These are phyloP conservation scores for Paulownia fortunei DNA, from an alignment of 257 asterid species.

Conservation along the genomic window DNA sequence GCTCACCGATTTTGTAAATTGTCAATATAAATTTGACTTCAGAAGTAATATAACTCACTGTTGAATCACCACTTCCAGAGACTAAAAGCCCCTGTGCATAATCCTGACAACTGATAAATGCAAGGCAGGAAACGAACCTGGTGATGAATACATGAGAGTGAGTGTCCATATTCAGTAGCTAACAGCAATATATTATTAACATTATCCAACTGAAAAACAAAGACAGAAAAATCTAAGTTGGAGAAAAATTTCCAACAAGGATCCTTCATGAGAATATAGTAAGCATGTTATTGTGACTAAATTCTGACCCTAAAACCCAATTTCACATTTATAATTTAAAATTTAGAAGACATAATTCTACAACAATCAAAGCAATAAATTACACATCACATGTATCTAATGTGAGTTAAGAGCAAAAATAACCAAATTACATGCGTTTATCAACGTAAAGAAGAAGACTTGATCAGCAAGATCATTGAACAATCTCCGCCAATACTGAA, in stretches of 20 bases:
- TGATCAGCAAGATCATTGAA: not conserved
- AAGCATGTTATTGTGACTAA: not conserved
- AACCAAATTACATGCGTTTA: not conserved
- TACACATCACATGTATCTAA: not conserved
- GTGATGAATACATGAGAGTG: conserved; percentile 27
- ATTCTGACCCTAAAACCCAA: not conserved
- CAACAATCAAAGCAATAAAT: not conserved
- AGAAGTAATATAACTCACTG: conserved; percentile 63
- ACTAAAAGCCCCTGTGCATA: conserved; percentile 59
- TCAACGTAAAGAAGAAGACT: not conserved
- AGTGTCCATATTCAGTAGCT: conserved; percentile 9
- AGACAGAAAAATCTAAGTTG: not conserved
- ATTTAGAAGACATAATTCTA: not conserved
- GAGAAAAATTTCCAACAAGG: not conserved
- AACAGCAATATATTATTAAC: not conserved
- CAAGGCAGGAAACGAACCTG: conserved; percentile 89
- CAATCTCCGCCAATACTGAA: not conserved
- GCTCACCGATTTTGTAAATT: not conserved
- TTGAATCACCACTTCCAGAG: conserved; percentile 98
- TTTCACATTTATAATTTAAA: not conserved
- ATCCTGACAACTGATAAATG: conserved; percentile 61
- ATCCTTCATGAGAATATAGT: not conserved
- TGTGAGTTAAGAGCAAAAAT: not conserved
- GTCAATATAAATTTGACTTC: not conserved
- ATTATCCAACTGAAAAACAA: not conserved